Evolutionary conservation across 352 stramenopile species (phyloP), one percentile per base, ranked within the genome.

Genomic region (Phytophthora crassamura): DNA sequence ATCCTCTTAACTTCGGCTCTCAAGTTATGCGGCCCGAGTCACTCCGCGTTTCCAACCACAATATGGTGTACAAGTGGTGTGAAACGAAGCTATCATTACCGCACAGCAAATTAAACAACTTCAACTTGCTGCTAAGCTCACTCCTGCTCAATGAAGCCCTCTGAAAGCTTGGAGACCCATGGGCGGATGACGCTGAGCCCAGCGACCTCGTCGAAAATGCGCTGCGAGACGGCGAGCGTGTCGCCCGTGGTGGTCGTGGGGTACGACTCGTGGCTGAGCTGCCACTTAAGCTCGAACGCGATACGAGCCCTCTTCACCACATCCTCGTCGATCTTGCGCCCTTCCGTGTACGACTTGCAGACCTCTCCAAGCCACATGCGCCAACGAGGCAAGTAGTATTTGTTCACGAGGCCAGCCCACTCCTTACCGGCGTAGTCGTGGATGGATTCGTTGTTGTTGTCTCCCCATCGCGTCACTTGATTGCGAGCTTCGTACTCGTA

Each of bases 401-500:
- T 59, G 14, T 77, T 75, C 18, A 91, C 73, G 35, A 93, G 80
- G 4, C 85, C 83, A 33, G 79, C 64, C 85, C 85, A 93, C 55
- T 91, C 82, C 66, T 93, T 93, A 38, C 77, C 78, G 3, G 85
- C 85, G 51, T 93, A 93, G 59, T 93, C 85, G 47, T 89, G 80
- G 33, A 93, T 74, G 15, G 79, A 62, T 42, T 93, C 82, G 40
- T 73, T 71, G 69, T 93, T 93, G 67, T 89, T 69, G 67, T 93
- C 85, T 8, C 85, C 85, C 85, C 85, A 93, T 2, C 85, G 81
- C 4, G 85, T 93, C 48, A 93, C 77, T 65, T 91, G 83, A 59
- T 93, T 93, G 20, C 85, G 82, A n/a, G 85, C 85, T 65, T 93
- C 81, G 60, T 91, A 93, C 63, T 93, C 85, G 59, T 86, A 89